Conservation (phyloP, 169 alveolate genomes). For the Pseudocohnilembus persalinus region DNA sequence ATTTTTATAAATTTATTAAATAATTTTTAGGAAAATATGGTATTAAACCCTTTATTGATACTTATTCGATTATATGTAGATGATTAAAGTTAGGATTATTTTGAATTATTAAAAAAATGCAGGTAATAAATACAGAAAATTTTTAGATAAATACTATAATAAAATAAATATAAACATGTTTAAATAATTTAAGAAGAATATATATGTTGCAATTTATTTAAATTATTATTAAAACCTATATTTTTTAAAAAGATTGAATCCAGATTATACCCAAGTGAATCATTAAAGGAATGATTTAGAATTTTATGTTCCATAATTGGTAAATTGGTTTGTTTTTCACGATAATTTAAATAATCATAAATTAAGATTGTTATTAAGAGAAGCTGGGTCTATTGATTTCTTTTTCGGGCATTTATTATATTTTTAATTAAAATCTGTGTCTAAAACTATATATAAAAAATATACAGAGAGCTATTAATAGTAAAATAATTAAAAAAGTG, state of each 20-base stretch:
- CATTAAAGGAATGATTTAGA: conserved; percentile 45
- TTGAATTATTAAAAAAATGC: conserved; percentile 26
- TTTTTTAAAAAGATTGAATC: neutral
- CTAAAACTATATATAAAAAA: conserved; percentile 24
- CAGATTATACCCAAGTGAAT: conserved; percentile 9
- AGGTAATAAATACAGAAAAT: conserved; percentile 1
- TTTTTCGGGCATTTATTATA: conserved; percentile 27
- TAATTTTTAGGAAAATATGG: neutral
- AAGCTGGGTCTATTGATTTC: conserved; percentile 33
- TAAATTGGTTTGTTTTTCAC: conserved; percentile 46
- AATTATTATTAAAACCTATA: neutral
- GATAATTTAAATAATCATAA: conserved; percentile 35
- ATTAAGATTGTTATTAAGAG: neutral
- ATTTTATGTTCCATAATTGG: conserved; percentile 38
- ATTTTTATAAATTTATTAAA: no score
- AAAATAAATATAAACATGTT: neutral
- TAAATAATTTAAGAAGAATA: neutral
- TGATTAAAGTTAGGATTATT: conserved; percentile 20
- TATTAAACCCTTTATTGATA: conserved; percentile 32
- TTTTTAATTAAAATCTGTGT: conserved; percentile 30
- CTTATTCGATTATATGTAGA: conserved; percentile 32
- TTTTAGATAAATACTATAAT: neutral
- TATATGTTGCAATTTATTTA: no score
- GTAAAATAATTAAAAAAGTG: conserved; percentile 3
- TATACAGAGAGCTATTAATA: conserved; percentile 22